A percentile compares a stretch with the other conserved stretches of the same genome.
phyloP scores from a whole-genome alignment of 306 rosid genomes.

The Begonia loranthoides region DNA sequence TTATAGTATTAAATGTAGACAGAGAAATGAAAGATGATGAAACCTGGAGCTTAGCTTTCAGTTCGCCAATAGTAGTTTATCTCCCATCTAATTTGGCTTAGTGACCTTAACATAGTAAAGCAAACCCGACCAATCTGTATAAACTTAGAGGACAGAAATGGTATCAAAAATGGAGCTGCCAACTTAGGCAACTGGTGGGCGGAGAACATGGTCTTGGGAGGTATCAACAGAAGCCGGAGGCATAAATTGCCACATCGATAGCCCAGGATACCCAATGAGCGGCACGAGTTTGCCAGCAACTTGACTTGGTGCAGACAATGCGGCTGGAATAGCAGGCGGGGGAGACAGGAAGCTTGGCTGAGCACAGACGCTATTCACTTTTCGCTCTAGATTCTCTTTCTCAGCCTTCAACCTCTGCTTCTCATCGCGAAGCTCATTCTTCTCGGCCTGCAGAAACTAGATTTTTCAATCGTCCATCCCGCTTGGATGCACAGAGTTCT shows the following conservation, averaged over 20 bases:
- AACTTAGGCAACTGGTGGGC: conserved; percentile 82
- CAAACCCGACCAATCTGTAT: no score
- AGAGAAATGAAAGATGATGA: no score
- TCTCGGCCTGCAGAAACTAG: conserved; percentile 49
- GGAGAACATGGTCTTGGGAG: conserved; percentile 81
- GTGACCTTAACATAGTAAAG: no score
- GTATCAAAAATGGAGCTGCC: neutral
- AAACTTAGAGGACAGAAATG: no score
- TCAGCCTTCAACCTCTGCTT: conserved; percentile 75
- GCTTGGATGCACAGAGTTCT: no score
- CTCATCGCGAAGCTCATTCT: conserved; percentile 90
- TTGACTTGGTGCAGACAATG: conserved; percentile 41
- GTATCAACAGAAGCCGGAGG: conserved; percentile 70
- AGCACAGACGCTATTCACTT: conserved; percentile 29
- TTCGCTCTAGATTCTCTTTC: conserved; percentile 56
- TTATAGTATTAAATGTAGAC: no score
- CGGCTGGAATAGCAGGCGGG: conserved; percentile 29
- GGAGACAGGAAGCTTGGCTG: conserved; percentile 49
- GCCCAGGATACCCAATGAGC: conserved; percentile 71
- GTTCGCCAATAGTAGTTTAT: no score
- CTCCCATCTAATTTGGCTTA: no score
- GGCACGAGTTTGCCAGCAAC: conserved; percentile 65
- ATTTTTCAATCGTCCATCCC: no score
- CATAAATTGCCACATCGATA: conserved; percentile 93
- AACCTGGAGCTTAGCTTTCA: no score